Evolutionary conservation across 2,329 filamentous ascomycete species (phyloP).

Genomic region (Waltergamsia citrina): DNA sequence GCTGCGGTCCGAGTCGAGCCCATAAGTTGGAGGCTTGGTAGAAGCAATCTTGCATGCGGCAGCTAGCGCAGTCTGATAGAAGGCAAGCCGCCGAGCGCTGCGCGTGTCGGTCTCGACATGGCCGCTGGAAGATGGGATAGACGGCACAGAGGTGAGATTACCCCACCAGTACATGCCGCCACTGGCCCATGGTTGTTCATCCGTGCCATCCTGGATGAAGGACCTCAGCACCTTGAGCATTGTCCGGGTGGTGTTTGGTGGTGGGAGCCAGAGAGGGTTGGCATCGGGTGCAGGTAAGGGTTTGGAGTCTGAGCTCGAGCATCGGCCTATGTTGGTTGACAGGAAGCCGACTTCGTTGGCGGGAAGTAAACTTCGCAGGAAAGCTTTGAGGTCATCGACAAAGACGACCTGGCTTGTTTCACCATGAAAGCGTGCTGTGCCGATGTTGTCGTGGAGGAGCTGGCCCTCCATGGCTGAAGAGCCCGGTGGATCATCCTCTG

Average conservation of each 20-base stretch:
- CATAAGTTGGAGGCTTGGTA: conserved; percentile 13
- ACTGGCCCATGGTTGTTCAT: conserved; percentile 13
- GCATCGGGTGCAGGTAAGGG: conserved; percentile 25
- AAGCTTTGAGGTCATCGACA: conserved; percentile 34
- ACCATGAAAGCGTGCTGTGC: conserved; percentile 34
- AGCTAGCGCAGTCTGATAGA: conserved; percentile 36
- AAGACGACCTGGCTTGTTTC: conserved; percentile 40
- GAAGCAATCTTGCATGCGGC: conserved; percentile 22
- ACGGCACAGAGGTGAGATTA: conserved; percentile 23
- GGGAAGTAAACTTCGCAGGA: conserved; percentile 5
- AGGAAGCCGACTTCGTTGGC: conserved; percentile 12
- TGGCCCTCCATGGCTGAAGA: conserved; percentile 19
- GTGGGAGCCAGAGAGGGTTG: conserved; percentile 28
- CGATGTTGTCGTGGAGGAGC: conserved; percentile 32
- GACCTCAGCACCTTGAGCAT: conserved; percentile 30
- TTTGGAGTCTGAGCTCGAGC: conserved; percentile 36
- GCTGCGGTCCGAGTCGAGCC: conserved; percentile 4
- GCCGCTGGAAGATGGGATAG: conserved; percentile 11
- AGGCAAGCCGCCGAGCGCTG: conserved; percentile 27
- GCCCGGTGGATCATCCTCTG: conserved; percentile 2
- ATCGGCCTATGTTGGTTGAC: conserved; percentile 32
- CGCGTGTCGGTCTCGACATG: conserved; percentile 12
- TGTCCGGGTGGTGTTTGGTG: conserved; percentile 20
- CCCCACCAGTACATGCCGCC: conserved; percentile 42
- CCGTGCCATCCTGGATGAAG: conserved; percentile 33